Conservation (phyloP, 2,329 filamentous ascomycete genomes). For the Colletotrichum lindemuthianum region DNA sequence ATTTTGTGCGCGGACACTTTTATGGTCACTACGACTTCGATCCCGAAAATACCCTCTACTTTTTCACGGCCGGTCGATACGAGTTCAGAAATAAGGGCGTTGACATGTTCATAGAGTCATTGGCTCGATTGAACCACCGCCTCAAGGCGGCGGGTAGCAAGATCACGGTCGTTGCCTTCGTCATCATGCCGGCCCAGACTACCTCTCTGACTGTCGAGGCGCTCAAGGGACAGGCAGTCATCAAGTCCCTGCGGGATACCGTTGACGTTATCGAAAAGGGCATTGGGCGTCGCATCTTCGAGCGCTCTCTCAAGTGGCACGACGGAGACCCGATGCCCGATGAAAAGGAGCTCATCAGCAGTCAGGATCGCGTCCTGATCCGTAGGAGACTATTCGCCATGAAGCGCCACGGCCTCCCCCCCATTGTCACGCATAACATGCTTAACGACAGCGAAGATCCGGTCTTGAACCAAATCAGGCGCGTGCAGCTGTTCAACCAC, state of each 20-base stretch:
- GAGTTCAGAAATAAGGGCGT: slow-evolving; percentile 99
- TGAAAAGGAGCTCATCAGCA: slow-evolving; percentile 94
- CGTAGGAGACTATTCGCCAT: slow-evolving; percentile 94
- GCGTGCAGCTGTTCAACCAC: slow-evolving; percentile 97
- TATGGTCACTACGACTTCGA: slow-evolving; percentile 99
- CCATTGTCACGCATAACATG: slow-evolving; percentile 99
- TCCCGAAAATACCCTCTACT: slow-evolving; percentile 94
- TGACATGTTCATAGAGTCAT: slow-evolving; percentile 98
- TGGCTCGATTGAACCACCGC: slow-evolving; percentile 92
- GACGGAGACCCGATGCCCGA: slow-evolving; percentile 94
- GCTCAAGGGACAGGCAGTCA: slow-evolving; percentile 94
- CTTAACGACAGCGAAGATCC: slow-evolving; percentile 92
- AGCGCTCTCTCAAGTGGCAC: slow-evolving; percentile 93
- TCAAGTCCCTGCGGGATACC: slow-evolving; percentile 94
- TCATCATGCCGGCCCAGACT: slow-evolving; percentile 98
- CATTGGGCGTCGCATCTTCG: slow-evolving; percentile 93
- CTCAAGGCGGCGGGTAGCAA: slow-evolving; percentile 88
- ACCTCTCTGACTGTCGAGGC: slow-evolving; percentile 95
- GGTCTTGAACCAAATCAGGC: slow-evolving; percentile 92
- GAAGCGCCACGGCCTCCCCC: slow-evolving; percentile 90
- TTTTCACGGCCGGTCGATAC: slow-evolving; percentile 97
- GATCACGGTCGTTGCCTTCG: slow-evolving; percentile 94
- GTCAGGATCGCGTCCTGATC: slow-evolving; percentile 91
- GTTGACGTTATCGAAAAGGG: slow-evolving; percentile 92
- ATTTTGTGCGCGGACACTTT: slow-evolving; percentile 97